Conservation (phyloP, 306 rosid genomes). For the Quercus engelmannii region DNA sequence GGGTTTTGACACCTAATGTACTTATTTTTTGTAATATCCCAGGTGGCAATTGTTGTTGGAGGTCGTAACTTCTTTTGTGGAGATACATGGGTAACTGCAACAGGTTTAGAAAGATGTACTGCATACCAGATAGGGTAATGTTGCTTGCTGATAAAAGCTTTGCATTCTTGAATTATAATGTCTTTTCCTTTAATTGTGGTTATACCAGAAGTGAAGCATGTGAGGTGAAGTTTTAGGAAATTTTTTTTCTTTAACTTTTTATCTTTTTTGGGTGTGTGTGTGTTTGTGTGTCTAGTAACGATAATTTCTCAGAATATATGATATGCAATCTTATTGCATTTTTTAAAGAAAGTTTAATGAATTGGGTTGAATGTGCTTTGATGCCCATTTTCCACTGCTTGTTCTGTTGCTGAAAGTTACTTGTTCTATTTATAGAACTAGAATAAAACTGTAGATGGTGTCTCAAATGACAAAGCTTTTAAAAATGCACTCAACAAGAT, state of each 20-base stretch:
- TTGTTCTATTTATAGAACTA: neutral
- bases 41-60: slow-evolving; percentile 94
- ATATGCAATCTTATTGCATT: neutral
- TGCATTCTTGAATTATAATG: neutral
- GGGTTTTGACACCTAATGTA: slow-evolving; percentile 23
- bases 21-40: slow-evolving; percentile 23
- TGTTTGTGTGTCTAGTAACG: neutral
- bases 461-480: neutral
- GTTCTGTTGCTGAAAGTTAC: neutral
- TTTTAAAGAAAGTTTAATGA: neutral
- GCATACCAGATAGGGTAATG: slow-evolving; percentile 96
- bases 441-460: neutral
- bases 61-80: slow-evolving; percentile 96
- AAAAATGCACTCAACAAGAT: neutral
- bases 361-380: neutral
- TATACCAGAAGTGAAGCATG: neutral
- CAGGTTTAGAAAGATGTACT: slow-evolving; percentile 85
- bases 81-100: slow-evolving; percentile 82
- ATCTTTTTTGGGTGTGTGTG: too few relatives aligned
- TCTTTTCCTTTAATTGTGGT: neutral
- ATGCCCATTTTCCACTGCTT: neutral
- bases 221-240: neutral
- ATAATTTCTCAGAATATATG: neutral
- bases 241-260: neutral
- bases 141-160: slow-evolving; percentile 5